phyloP scores from a whole-genome alignment of 306 rosid genomes.

The Gynostemma pentaphyllum region DNA sequence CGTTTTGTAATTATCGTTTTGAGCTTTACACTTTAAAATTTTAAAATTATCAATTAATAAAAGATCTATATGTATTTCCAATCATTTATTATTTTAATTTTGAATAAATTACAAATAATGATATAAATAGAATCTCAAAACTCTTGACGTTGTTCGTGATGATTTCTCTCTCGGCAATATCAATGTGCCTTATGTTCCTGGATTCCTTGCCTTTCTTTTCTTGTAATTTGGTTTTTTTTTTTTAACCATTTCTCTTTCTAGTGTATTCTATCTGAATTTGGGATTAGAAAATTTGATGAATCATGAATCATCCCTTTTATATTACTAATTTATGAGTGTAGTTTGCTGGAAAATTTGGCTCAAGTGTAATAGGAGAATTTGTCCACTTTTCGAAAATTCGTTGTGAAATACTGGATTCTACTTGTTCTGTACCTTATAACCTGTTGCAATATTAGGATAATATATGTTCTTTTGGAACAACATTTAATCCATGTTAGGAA shows the following conservation, averaged over 20 bases:
- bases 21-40: too few relatives aligned
- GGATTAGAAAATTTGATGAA: background rate
- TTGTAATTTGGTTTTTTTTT: background rate
- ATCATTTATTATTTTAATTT: too few relatives aligned
- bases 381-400: background rate
- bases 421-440: background rate
- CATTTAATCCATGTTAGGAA: background rate
- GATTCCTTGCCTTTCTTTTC: slow-evolving; percentile 61
- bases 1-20: too few relatives aligned
- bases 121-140: slow-evolving; percentile 38
- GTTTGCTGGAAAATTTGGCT: too few relatives aligned
- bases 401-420: background rate
- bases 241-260: background rate
- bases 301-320: background rate
- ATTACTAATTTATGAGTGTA: slow-evolving; percentile 41
- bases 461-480: background rate
- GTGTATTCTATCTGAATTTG: background rate
- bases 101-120: too few relatives aligned
- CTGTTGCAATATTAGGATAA: background rate
- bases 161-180: slow-evolving; percentile 51
- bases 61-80: too few relatives aligned
- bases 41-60: too few relatives aligned
- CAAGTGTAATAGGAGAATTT: too few relatives aligned
- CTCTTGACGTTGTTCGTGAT: slow-evolving; percentile 45
- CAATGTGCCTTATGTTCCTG: slow-evolving; percentile 61